Percentiles rank a stretch among this genome's conserved stretches.
Conservation (phyloP, 2,329 filamentous ascomycete genomes). For the Colletotrichum gloeosporioides region DNA sequence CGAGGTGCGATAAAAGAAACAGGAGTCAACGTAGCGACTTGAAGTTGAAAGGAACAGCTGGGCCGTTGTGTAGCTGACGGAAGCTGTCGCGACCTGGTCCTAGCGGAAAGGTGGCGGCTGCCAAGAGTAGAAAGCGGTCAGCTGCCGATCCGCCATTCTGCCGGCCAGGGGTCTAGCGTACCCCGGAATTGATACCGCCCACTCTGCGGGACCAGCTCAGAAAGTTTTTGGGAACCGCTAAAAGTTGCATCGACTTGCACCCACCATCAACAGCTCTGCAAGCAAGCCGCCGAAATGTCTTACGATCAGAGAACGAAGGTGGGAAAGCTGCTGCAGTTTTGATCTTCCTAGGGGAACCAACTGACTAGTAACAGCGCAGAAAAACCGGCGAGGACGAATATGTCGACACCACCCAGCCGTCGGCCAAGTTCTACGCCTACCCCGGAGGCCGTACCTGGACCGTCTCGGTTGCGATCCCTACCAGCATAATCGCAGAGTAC, state of each 20-base stretch:
- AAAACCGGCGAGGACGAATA: constrained; percentile 49
- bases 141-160: constrained; percentile 22
- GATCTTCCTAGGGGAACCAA: fast-evolving
- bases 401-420: constrained; percentile 61
- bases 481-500: constrained; percentile 78
- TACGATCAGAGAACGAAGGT: constrained; percentile 26
- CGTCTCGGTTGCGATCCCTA: constrained; percentile 78
- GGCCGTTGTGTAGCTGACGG: neutral
- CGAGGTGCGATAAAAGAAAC: neutral
- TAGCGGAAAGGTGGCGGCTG: constrained; percentile 10
- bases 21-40: neutral
- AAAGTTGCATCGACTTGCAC: neutral
- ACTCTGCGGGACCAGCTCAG: neutral
- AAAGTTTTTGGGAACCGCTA: constrained; percentile 17
- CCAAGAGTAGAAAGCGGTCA: constrained; percentile 28
- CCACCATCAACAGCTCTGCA: neutral
- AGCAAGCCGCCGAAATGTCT: neutral
- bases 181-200: constrained; percentile 11
- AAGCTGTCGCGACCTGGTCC: constrained; percentile 6
- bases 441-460: constrained; percentile 73
- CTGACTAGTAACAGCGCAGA: constrained; percentile 47
- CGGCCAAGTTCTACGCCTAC: constrained; percentile 70
- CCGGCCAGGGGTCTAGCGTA: constrained; percentile 14
- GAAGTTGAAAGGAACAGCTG: neutral
- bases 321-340: neutral